Base-by-base conservation (phyloP, 345 rosid genomes). In the Noccaea caerulescens region DNA sequence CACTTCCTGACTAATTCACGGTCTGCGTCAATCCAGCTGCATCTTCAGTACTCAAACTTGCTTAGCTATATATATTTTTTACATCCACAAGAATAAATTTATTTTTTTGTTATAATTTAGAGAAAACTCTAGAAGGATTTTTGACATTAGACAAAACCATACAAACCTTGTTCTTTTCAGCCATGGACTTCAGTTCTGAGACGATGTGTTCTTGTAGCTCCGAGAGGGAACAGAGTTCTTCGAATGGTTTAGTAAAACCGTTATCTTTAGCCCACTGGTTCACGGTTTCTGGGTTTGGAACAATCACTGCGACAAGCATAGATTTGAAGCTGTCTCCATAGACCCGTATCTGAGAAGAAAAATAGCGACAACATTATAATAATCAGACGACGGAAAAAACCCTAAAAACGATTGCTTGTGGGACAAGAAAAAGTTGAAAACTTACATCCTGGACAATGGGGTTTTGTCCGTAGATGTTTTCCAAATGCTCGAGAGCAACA, bases 241-340 rank as follows among this genome's bases (percentile, higher is more conserved):
- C 62, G 12, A 81, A 82, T 16, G 94, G 71, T 66, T 69, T 82
- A 7, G 39, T 41, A 36, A 47, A 69, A 38, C 90, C 92, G 13
- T 82, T 81, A 11, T 52, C 51, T 34, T 60, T 13, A 4, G 97
- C 97, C 97, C 99, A 94, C 16, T 76, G 81, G 53, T 73, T 82
- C 42, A 88, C 77, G 59, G 70, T 82, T 50, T 83, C 97, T 66
- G 82, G 86, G 47, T 89, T 84, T 2, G 85, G 87, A 58, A 83
- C 86, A 7, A 88, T 88, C 45, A 94, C 95, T 11, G 99, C 97
- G 6, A 94, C 85, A 47, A 94, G 84, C 88, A 75, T 82, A 5
- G 99, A 84, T 80, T 91, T 88, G 84, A 83, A 88, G 83, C 93
- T 88, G 72, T 88, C 84, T 59, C 95, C 99, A 51, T 89, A 91